Evolutionary conservation across 225 moss, liverwort and hornwort genomes (phyloP), one percentile per base, ranked within the genome.

Genomic region (Pseudisothecium myosuroides): DNA sequence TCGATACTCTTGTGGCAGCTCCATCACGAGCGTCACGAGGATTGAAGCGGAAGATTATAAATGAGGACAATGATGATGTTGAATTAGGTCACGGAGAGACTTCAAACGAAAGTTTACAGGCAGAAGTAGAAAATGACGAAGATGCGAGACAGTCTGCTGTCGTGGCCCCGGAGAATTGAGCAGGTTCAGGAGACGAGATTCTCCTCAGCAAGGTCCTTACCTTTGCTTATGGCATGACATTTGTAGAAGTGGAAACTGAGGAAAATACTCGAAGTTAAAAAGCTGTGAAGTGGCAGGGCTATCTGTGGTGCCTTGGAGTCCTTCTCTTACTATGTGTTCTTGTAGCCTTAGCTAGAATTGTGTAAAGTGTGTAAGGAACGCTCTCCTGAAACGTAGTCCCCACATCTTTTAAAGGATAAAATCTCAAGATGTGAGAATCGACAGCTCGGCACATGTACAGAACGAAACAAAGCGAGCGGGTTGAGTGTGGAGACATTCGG

Each of bases 21-120:
- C 92, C 91, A 47, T 90, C 94, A 85, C 87, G 93, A 82, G 89
- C 87, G 45, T 88, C 94, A 62, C 90, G 93, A 85, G 87, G 90
- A 36, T 68, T 88, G 82, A 92, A 91, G 85, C 91, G 87, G 88
- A 92, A 90, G 82, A 43, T 47, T 84, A 50, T 10, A 22, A 71
- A 85, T 43, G 91, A 75, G 82, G 90, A 89, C n/a, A 87, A 80
- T 62, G 80, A 88, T 41, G 87, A 36, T 56, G 45, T 49, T 78
- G 91, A 74, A 80, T 72, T 79, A 58, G 83, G 60, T 20, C 72
- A 81, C 27, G 85, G 39, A 39, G 85, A 88, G 14, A 83, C 77
- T 83, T 83, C 78, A 52, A 78, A 83, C 76, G 85, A 86, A 58
- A 81, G 81, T 45, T 39, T 68, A 59, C 68, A 81, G 71, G 89